Percentiles rank a stretch among this genome's conserved stretches.
Conservation (phyloP, 352 stramenopile species). For the Bremia lactucae region DNA sequence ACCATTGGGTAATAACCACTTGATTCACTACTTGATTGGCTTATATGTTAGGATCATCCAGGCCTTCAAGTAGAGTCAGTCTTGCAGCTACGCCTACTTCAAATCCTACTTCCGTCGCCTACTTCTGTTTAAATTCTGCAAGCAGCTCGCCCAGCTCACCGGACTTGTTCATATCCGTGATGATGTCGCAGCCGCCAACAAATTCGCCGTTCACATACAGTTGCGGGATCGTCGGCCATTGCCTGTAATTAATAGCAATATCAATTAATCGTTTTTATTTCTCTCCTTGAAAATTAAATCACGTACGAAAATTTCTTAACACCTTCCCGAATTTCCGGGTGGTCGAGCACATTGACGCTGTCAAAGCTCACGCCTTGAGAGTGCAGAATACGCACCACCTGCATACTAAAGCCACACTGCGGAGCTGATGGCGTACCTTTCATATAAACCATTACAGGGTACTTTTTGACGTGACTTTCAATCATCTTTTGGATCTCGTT, state of each 20-base stretch:
- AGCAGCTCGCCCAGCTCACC: constrained; percentile 88
- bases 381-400: constrained; percentile 93
- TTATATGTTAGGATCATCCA: no score
- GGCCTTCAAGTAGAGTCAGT: no score
- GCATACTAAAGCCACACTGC: constrained; percentile 96
- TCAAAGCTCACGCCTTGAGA: constrained; percentile 90
- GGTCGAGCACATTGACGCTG: constrained; percentile 97
- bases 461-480: constrained; percentile 81
- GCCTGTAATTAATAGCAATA: constrained; percentile 25
- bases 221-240: constrained; percentile 96
- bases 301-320: constrained; percentile 97
- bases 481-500: constrained; percentile 87
- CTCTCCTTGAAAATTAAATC: neutral
- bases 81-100: no score
- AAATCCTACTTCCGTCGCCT: neutral
- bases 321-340: constrained; percentile 95
- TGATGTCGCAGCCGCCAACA: constrained; percentile 98
- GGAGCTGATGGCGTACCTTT: constrained; percentile 96
- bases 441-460: constrained; percentile 99
- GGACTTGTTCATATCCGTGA: constrained; percentile 90
- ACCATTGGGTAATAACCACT: no score
- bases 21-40: no score
- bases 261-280: constrained; percentile 1
- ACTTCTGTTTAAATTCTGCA: constrained; percentile 67
- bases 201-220: constrained; percentile 99